Evolutionary conservation across 2,329 filamentous ascomycete species (phyloP).

Genomic region (Beauveria scarabaeidicola): DNA sequence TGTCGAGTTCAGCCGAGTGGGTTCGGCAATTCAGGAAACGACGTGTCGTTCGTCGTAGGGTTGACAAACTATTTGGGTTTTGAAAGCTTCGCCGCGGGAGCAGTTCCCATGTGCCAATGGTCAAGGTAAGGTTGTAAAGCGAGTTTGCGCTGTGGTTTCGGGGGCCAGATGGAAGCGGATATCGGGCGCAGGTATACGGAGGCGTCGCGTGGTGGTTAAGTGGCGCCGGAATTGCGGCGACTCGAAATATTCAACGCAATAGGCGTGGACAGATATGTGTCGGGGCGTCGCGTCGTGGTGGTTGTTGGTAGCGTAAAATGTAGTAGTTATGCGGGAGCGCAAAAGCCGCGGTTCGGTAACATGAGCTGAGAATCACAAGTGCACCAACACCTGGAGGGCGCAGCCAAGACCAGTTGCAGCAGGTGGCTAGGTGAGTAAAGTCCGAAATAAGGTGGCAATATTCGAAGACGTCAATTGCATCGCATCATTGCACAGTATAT

Average conservation of each 20-base stretch:
- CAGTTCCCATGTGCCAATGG: neutral
- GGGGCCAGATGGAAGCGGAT: neutral
- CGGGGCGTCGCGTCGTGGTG: neutral
- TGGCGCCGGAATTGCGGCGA: neutral
- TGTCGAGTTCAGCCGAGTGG: neutral
- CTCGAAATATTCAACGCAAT: neutral
- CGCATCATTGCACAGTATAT: neutral
- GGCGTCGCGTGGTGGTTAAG: neutral
- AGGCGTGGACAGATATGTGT: neutral
- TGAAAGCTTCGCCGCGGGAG: neutral
- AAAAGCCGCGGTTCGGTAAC: conserved; percentile 5
- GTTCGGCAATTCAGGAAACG: neutral
- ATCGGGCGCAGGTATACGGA: neutral
- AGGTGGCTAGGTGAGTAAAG: neutral
- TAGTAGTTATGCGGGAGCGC: neutral
- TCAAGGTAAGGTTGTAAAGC: neutral
- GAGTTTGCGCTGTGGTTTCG: neutral
- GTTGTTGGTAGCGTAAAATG: neutral
- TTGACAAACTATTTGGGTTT: neutral
- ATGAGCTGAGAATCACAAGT: neutral
- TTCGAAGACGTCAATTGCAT: neutral
- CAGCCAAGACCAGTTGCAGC: neutral
- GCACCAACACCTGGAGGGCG: neutral
- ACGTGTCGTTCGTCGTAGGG: neutral
- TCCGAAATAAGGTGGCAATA: neutral